Evolutionary conservation across 2,329 filamentous ascomycete genomes (phyloP).

Genomic region (Immersiporthe knoxdaviesiana): DNA sequence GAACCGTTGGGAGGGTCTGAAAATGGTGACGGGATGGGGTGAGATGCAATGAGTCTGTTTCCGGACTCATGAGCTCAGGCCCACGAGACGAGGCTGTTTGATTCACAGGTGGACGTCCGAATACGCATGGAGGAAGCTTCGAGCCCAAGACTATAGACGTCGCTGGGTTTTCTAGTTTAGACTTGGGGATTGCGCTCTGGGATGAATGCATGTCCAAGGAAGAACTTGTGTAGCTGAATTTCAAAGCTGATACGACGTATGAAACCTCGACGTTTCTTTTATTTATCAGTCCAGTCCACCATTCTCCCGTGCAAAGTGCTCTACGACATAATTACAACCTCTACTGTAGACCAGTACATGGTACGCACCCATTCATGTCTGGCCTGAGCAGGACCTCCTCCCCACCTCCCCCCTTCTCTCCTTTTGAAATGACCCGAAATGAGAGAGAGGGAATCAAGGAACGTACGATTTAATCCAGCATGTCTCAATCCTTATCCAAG

Average conservation of each 20-base stretch:
- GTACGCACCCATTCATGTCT: not conserved
- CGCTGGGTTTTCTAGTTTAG: conserved; percentile 20
- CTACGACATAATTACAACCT: not conserved
- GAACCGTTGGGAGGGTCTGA: conserved; percentile 1
- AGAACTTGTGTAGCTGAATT: conserved; percentile 25
- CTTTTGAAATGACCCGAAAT: not conserved
- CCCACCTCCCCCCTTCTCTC: too few species aligned
- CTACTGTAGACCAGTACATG: not conserved
- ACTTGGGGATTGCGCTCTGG: conserved; percentile 27
- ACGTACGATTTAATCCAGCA: not conserved
- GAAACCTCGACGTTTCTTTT: conserved; percentile 1
- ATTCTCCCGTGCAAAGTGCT: too few species aligned
- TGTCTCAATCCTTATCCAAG: not conserved
- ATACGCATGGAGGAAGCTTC: conserved; percentile 25
- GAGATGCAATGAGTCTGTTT: conserved; percentile 15
- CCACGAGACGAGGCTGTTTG: conserved; percentile 8
- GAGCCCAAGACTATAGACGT: conserved; percentile 28
- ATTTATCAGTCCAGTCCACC: not conserved
- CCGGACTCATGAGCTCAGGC: conserved; percentile 13
- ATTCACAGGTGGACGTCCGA: conserved; percentile 9
- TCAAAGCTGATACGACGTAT: conserved; percentile 27
- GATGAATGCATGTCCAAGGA: conserved; percentile 26
- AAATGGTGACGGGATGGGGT: conserved; percentile 9
- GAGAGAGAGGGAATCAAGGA: not conserved
- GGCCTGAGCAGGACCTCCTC: too few species aligned